phyloP scores from a whole-genome alignment of 441 rosid species.

The Manihot esculenta region DNA sequence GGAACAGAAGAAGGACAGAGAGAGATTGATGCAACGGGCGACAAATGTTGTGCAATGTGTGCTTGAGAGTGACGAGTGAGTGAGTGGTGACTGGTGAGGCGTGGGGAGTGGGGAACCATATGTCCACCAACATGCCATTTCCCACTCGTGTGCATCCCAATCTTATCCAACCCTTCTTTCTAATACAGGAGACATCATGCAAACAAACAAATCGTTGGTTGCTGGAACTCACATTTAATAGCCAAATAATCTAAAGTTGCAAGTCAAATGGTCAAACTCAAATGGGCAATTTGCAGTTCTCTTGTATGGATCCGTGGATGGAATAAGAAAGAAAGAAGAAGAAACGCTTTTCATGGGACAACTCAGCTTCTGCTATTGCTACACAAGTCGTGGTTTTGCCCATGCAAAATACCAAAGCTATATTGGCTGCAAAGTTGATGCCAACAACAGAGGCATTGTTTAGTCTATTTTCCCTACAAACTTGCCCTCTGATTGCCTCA shows the following conservation, averaged over 20 bases:
- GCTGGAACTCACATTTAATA: conserved; percentile 2
- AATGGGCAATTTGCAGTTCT: neutral
- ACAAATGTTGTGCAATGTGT: no score
- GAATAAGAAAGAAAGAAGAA: neutral
- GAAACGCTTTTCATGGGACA: conserved; percentile 14
- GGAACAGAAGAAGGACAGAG: no score
- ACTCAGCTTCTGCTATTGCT: conserved; percentile 4
- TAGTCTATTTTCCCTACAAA: neutral
- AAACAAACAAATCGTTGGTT: neutral
- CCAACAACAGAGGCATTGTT: neutral
- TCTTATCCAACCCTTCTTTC: neutral
- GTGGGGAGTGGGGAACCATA: neutral
- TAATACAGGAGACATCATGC: neutral
- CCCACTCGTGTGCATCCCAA: neutral
- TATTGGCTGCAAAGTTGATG: neutral
- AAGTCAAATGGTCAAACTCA: neutral
- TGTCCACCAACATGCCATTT: neutral
- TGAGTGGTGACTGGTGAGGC: neutral
- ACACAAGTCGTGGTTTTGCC: neutral
- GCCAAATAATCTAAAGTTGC: neutral
- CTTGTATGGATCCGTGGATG: neutral
- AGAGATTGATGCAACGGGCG: no score
- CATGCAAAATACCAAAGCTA: neutral
- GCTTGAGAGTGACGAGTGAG: no score
- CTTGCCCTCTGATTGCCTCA: neutral